Base-by-base conservation (phyloP, 495 filamentous ascomycete species). In the Hamigera avellanea region DNA sequence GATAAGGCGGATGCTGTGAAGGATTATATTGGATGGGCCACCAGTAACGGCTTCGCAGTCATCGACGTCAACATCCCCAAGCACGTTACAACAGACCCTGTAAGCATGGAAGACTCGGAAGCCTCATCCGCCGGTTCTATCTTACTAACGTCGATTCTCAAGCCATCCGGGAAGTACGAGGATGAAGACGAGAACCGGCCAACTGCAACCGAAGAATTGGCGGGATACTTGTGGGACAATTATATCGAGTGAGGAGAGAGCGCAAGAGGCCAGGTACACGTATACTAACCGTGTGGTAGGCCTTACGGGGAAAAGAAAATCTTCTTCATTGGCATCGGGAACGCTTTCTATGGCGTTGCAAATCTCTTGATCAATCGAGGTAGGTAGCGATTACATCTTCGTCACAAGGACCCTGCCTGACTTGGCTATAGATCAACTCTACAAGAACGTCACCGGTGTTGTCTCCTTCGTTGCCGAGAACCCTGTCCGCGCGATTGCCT, bases 221-320 rank as follows among this genome's bases (percentile, higher is more conserved):
- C 86, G 13, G 75, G 72, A 36, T 96, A 93, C 48, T 54, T 98
- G 21, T 98, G 93, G 93, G 89, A 96, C 45, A 98, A 98, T 49
- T 95, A 94, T 46, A 81, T 98, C 23, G 83, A 93, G 70, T 78
- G 64, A 46, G 62, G 37, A 9, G 26, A 37, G 13, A 8, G 15
- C 8, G 14, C 21, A 8, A 26, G 8, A 35, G 13, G 33, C 40
- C 13, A 31, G 26, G 3, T 23, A 25, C 27, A 14, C n/a, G 16
- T 2, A 8, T 26, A 14, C 6, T 23, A 13, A 5, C 27, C 12
- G n/a, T n/a, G n/a, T 12, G 14, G 12, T 39, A 81, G 76, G 41
- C 56, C 81, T 3, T 70, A 76, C 41, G 73, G 84, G 6, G 52
- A 67, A 0, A 73, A 78, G 1, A 72, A 86, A 15, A 69, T 96